phyloP scores from a whole-genome alignment of 192 early-diverging fungal species.

The Dimargaris cristalligena region DNA sequence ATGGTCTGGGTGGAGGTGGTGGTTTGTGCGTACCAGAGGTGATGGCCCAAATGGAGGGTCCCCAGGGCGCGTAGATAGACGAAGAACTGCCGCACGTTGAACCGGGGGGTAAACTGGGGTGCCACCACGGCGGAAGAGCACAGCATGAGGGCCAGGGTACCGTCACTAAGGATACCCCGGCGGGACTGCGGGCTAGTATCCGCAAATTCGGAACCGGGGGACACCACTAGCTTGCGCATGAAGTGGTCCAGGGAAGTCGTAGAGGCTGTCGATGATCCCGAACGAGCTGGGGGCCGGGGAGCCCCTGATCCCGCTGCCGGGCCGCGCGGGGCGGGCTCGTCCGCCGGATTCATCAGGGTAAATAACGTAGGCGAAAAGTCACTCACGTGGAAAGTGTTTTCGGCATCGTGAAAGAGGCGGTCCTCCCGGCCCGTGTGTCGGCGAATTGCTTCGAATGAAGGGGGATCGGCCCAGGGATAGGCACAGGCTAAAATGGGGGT shows the following conservation, averaged over 20 bases:
- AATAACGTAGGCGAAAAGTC: slow-evolving; percentile 10
- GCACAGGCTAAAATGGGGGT: not conserved
- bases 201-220: too few relatives aligned
- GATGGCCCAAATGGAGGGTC: slow-evolving; percentile 44
- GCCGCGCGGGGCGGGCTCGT: too few relatives aligned
- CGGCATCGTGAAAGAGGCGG: not conserved
- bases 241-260: too few relatives aligned
- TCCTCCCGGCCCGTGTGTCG: not conserved
- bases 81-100: slow-evolving; percentile 35
- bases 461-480: not conserved
- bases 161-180: not conserved
- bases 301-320: too few relatives aligned
- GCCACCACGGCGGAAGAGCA: too few relatives aligned
- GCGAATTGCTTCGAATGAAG: not conserved
- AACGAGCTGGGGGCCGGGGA: not conserved
- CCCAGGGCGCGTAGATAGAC: slow-evolving; percentile 27
- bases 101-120: slow-evolving; percentile 33
- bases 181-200: too few relatives aligned
- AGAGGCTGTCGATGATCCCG: too few relatives aligned
- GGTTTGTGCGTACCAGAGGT: slow-evolving; percentile 58
- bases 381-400: not conserved
- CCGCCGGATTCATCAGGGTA: not conserved
- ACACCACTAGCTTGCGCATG: too few relatives aligned
- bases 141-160: slow-evolving; percentile 1
- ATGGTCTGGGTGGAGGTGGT: slow-evolving; percentile 84